phyloP scores from a whole-genome alignment of 1,284 basidiomycete species.

The Thecaphora thlaspeos region DNA sequence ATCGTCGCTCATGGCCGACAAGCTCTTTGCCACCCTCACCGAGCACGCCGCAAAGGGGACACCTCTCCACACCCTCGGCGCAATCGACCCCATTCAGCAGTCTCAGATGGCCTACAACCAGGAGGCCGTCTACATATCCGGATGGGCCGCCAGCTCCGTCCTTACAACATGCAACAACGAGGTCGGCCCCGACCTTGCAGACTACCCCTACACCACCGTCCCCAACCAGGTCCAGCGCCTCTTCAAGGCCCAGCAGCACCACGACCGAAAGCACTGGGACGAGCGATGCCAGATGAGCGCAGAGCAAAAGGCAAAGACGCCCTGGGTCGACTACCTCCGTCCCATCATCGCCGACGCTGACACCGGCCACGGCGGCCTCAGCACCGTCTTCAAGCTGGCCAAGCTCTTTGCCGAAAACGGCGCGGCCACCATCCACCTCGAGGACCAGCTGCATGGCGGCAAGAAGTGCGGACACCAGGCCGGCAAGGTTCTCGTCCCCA shows the following conservation, averaged over 20 bases:
- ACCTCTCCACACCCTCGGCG: slow-evolving; percentile 53
- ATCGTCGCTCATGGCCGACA: slow-evolving; percentile 75
- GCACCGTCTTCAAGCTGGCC: slow-evolving; percentile 54
- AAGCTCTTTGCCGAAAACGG: slow-evolving; percentile 61
- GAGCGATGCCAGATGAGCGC: slow-evolving; percentile 47
- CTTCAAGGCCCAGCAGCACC: slow-evolving; percentile 57
- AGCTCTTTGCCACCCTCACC: slow-evolving; percentile 70
- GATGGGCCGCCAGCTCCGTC: slow-evolving; percentile 84
- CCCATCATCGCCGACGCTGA: slow-evolving; percentile 58
- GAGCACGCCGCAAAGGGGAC: slow-evolving; percentile 66
- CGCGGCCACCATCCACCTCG: slow-evolving; percentile 54
- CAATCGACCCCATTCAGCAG: slow-evolving; percentile 84
- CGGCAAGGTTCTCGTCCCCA: slow-evolving; percentile 89
- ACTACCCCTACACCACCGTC: slow-evolving; percentile 91
- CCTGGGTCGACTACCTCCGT: slow-evolving; percentile 55
- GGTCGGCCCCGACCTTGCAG: slow-evolving; percentile 92
- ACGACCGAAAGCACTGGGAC: slow-evolving; percentile 57
- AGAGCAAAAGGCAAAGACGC: slow-evolving; percentile 49
- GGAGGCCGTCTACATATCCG: slow-evolving; percentile 92
- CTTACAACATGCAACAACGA: slow-evolving; percentile 79
- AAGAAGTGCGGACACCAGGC: slow-evolving; percentile 79
- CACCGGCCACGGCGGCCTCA: slow-evolving; percentile 56
- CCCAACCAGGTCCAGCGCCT: slow-evolving; percentile 66
- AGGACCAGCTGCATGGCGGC: slow-evolving; percentile 57
- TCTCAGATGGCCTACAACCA: slow-evolving; percentile 95